Evolutionary conservation across 441 rosid genomes (phyloP), one percentile per base, ranked within the genome.

Genomic region (Mallotus repandus): DNA sequence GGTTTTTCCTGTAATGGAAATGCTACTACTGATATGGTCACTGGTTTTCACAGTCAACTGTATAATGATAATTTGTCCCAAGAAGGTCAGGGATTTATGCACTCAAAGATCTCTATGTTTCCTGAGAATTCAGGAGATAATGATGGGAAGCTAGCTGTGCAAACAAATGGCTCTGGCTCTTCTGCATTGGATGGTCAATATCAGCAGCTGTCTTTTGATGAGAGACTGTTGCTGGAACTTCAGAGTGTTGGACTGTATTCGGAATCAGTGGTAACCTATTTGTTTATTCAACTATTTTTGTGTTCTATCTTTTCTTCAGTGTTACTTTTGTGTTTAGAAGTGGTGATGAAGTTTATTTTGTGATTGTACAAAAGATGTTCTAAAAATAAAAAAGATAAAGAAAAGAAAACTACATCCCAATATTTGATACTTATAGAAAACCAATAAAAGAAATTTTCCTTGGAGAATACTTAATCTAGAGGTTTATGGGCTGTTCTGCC

Each of bases 231-330:
- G 68, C 54, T 82, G 82, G 92, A 88, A 80, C 82, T 88, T 74
- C 90, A 83, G 80, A 85, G 83, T 69, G 73, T 88, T 77, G 88
- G 86, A 60, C 67, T 86, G 57, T 76, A 68, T 74, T 84, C 81
- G 25, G 89, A 88, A 73, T 50, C 78, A 71, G 85, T 88, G 89
- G 92, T 88, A 85, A 80, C 7, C 25, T 58, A 21, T 63, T 11
- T 45, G 19, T 43, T 48, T 38, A 1, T n/a, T 32, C 15, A 15
- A 32, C 19, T 12, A 18, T 54, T 57, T 29, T 4, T 52, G 21
- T 55, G 25, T 18, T 49, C 35, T 67, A 7, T 78, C 54, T 25
- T 1, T 25, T 62, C 54, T 66, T 13, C 63, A 45, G 5, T 48
- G 59, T 63, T 25, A 7, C 46, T 71, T 6, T 16, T 19, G 6